phyloP scores from a whole-genome alignment of 2,329 filamentous ascomycete species.

The Zymoseptoria crescenta region DNA sequence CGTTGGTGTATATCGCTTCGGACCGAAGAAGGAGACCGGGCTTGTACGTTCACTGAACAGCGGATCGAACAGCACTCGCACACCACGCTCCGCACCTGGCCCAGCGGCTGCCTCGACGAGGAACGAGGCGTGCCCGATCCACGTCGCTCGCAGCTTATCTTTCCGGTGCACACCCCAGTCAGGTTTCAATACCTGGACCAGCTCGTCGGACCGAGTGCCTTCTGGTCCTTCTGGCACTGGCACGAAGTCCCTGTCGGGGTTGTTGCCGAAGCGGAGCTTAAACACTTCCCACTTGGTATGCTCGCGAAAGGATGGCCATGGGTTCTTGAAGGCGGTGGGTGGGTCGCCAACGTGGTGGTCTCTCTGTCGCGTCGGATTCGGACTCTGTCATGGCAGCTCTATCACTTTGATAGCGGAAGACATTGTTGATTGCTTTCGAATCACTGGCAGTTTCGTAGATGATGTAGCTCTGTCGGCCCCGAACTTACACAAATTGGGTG shows the following conservation, averaged over 20 bases:
- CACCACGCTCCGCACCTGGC: constrained; percentile 29
- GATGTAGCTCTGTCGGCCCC: background rate
- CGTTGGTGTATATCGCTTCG: constrained; percentile 45
- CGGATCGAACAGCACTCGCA: constrained; percentile 46
- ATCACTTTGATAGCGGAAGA: constrained; percentile 2
- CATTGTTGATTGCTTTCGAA: constrained; percentile 3
- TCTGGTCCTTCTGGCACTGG: constrained; percentile 36
- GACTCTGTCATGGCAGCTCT: constrained; percentile 5
- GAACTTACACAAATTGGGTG: background rate
- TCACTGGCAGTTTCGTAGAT: background rate
- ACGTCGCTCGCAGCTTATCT: constrained; percentile 38
- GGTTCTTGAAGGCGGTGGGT: constrained; percentile 41
- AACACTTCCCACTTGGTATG: constrained; percentile 21
- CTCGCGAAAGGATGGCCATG: constrained; percentile 39
- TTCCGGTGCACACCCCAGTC: constrained; percentile 31
- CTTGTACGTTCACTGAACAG: constrained; percentile 46
- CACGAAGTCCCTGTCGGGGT: constrained; percentile 37
- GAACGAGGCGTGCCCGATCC: constrained; percentile 47
- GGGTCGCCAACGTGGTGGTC: constrained; percentile 39
- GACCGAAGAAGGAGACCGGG: constrained; percentile 41
- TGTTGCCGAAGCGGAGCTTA: constrained; percentile 31
- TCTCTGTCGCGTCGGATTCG: constrained; percentile 14
- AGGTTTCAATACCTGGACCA: constrained; percentile 37
- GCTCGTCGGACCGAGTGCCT: constrained; percentile 28
- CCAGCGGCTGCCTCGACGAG: constrained; percentile 37